These are phyloP conservation scores for Shiraia bambusicola DNA, from an alignment of 2,329 filamentous ascomycete genomes.

Conservation along the genomic window DNA sequence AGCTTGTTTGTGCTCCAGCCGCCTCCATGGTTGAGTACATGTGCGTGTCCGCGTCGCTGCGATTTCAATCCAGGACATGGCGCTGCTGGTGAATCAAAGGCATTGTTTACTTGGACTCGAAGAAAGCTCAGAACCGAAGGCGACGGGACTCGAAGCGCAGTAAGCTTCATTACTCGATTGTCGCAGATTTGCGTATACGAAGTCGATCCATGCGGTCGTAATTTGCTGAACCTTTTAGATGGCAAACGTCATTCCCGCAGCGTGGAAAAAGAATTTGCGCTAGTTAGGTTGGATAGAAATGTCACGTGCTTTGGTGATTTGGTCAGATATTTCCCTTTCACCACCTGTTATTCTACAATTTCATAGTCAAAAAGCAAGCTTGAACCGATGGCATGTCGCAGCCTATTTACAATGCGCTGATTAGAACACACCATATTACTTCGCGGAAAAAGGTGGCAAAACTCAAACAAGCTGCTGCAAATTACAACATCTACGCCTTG, in stretches of 20 bases:
- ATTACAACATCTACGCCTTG: conserved; percentile 63
- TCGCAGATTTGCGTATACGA: conserved; percentile 15
- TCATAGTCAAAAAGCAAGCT: not conserved
- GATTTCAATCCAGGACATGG: conserved; percentile 24
- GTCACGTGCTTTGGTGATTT: conserved; percentile 29
- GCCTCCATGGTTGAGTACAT: conserved; percentile 9
- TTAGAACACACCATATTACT: conserved; percentile 79
- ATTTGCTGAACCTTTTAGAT: conserved; percentile 9
- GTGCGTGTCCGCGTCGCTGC: conserved; percentile 20
- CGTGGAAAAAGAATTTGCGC: conserved; percentile 22
- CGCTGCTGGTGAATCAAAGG: conserved; percentile 29
- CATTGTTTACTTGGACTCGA: conserved; percentile 34
- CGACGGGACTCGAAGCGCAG: conserved; percentile 39
- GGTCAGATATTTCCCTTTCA: not conserved
- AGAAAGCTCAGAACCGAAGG: conserved; percentile 43
- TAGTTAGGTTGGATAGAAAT: no score
- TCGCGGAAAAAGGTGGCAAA: conserved; percentile 71
- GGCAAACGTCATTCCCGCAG: conserved; percentile 14
- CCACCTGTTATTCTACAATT: not conserved
- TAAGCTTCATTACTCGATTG: conserved; percentile 42
- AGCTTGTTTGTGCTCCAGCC: conserved; percentile 1
- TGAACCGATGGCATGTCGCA: conserved; percentile 21
- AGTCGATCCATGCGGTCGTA: conserved; percentile 34
- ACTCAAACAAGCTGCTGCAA: conserved; percentile 64
- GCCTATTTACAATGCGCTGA: conserved; percentile 59